A percentile compares a stretch with the other conserved stretches of the same genome.
These are phyloP conservation scores for Calonectria pauciramosa DNA, from an alignment of 2,329 filamentous ascomycete species.

Conservation along the genomic window DNA sequence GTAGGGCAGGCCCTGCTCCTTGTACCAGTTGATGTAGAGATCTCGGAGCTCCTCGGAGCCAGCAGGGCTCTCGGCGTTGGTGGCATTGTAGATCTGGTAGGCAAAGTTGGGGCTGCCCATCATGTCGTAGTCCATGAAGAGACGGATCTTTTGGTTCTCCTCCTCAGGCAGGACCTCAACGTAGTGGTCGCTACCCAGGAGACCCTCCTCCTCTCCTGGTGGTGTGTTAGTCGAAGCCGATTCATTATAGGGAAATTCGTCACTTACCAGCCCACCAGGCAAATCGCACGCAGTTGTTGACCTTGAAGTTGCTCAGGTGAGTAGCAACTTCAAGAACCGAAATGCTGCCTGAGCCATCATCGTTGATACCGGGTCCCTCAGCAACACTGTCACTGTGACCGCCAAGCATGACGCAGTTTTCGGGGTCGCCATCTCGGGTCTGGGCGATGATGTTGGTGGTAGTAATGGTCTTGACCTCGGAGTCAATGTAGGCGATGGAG, in stretches of 20 bases:
- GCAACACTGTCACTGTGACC: slow-evolving; percentile 74
- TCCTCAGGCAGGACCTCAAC: slow-evolving; percentile 65
- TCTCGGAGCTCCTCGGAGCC: slow-evolving; percentile 79
- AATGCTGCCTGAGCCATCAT: slow-evolving; percentile 78
- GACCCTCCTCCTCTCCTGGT: slow-evolving; percentile 73
- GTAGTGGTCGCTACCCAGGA: slow-evolving; percentile 75
- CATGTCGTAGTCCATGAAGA: slow-evolving; percentile 82
- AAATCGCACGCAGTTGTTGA: slow-evolving; percentile 76
- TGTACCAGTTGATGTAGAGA: slow-evolving; percentile 78
- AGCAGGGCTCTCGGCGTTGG: slow-evolving; percentile 76
- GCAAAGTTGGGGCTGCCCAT: slow-evolving; percentile 76
- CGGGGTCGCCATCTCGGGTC: slow-evolving; percentile 69
- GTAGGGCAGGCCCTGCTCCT: slow-evolving; percentile 72
- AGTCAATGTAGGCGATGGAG: slow-evolving; percentile 71
- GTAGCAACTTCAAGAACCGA: slow-evolving; percentile 74
- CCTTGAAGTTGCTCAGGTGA: slow-evolving; percentile 68
- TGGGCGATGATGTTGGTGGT: slow-evolving; percentile 75
- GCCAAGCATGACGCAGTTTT: slow-evolving; percentile 76
- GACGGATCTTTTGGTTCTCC: slow-evolving; percentile 73
- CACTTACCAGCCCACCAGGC: slow-evolving; percentile 70
- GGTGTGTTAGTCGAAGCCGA: not conserved
- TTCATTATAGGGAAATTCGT: not conserved
- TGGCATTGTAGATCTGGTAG: slow-evolving; percentile 79
- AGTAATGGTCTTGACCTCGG: slow-evolving; percentile 65
- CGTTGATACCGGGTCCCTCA: slow-evolving; percentile 81